Base-by-base conservation (phyloP, 1,284 basidiomycete species). In the Irpex rosettiformis region DNA sequence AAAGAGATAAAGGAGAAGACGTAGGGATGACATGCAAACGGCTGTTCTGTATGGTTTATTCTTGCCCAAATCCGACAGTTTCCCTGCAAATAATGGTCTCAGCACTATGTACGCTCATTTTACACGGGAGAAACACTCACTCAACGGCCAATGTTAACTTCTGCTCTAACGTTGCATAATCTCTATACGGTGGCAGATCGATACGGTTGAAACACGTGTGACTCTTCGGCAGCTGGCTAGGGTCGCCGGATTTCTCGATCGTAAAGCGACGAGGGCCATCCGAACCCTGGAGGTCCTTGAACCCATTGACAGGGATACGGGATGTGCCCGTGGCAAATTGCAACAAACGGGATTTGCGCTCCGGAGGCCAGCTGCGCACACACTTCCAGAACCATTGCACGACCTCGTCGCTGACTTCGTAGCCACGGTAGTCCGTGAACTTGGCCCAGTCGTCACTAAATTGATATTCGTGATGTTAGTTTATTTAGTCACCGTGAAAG, bases 311-410 rank as follows among this genome's bases (percentile, higher is more conserved):
- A 4, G 97, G 97, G 58, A 99, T 94, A 66, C 96, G 83, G 33
- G 93, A 96, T 7, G 97, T 99, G 45, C 97, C 97, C 3, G 97
- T 99, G 5, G 96, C 95, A 73, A 99, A 98, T 74, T 99, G 96
- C 54, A 97, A 75, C 59, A 98, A 77, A 7, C 96, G 89, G 52
- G 92, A 93, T 77, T 98, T 98, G 73, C 94, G 88, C 76, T 99
- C 97, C n/a, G 94, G 82, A 5, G 96, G 95, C 96, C 96, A 99
- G 55, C 89, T 88, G 58, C 92, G 88, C 59, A 99, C 93, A 69
- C 94, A 96, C 78, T 98, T 91, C 97, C 97, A 99, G 85, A 99
- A 99, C 97, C 97, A 99, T 72, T 98, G 94, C 64, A 99, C 94
- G 61, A 99, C 96, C 72, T 96, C 90, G 73, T 96, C 94, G 27